phyloP scores from a whole-genome alignment of 73 alveolate genomes.

The Symbiodinium natans region DNA sequence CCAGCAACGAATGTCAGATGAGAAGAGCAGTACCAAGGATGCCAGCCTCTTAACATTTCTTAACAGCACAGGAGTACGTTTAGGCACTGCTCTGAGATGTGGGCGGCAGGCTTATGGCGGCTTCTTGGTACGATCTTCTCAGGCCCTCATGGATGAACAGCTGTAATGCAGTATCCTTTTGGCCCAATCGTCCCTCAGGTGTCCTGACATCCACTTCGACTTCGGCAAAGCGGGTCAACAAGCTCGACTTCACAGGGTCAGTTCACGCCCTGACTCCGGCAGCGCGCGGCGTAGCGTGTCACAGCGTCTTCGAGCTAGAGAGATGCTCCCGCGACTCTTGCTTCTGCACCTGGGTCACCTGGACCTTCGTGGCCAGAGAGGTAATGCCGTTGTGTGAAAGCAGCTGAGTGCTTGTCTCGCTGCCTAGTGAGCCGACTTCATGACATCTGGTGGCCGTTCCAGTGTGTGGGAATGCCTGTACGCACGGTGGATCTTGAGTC shows the following conservation, averaged over 20 bases:
- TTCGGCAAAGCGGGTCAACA: background rate
- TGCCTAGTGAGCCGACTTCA: no score
- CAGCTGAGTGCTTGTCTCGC: no score
- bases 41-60: background rate
- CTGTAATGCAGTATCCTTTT: background rate
- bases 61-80: background rate
- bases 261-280: background rate
- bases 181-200: background rate
- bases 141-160: background rate
- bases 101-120: conserved; percentile 41
- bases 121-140: conserved; percentile 42
- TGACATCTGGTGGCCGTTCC: no score
- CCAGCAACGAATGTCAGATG: conserved; percentile 26
- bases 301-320: no score
- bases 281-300: no score
- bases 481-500: no score
- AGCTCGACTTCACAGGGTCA: background rate
- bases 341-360: no score
- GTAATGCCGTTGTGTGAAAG: no score
- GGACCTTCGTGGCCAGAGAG: no score
- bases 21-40: conserved; percentile 49
- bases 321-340: no score
- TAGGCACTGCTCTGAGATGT: background rate
- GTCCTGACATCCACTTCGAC: background rate
- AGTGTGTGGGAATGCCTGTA: no score